phyloP scores from a whole-genome alignment of 768 basidiomycete species.

The Leccinum longicurvipes region DNA sequence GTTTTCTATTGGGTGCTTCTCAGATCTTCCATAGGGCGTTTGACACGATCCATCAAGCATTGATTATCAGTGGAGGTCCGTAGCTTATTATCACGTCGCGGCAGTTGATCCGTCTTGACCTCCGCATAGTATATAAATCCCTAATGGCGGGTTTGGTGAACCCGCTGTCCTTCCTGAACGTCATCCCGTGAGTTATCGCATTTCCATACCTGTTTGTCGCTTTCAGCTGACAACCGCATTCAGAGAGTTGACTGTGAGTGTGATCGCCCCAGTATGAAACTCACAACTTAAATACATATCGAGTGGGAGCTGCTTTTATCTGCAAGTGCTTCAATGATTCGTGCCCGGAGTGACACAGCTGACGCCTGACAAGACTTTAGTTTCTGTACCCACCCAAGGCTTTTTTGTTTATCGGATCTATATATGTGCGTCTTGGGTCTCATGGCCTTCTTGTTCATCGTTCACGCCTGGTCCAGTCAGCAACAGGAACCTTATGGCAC shows the following conservation, averaged over 20 bases:
- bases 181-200: neutral
- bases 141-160: slow-evolving; percentile 1
- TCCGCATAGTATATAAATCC: neutral
- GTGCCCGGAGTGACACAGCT: neutral
- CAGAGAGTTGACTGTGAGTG: neutral
- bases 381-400: neutral
- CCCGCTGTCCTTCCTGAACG: neutral
- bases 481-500: neutral
- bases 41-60: slow-evolving; percentile 1
- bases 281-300: neutral
- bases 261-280: neutral
- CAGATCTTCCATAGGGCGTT: neutral
- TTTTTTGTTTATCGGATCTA: slow-evolving; percentile 1
- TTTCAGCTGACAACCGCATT: neutral
- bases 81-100: neutral
- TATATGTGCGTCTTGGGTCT: neutral
- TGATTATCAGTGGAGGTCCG: slow-evolving; percentile 2
- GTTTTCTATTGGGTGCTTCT: neutral
- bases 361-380: neutral
- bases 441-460: neutral
- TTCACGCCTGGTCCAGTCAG: neutral
- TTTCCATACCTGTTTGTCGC: neutral
- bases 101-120: neutral
- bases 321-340: neutral
- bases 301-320: neutral